Conservation (phyloP, 2,329 filamentous ascomycete genomes). For the Cytospora paraplurivora region DNA sequence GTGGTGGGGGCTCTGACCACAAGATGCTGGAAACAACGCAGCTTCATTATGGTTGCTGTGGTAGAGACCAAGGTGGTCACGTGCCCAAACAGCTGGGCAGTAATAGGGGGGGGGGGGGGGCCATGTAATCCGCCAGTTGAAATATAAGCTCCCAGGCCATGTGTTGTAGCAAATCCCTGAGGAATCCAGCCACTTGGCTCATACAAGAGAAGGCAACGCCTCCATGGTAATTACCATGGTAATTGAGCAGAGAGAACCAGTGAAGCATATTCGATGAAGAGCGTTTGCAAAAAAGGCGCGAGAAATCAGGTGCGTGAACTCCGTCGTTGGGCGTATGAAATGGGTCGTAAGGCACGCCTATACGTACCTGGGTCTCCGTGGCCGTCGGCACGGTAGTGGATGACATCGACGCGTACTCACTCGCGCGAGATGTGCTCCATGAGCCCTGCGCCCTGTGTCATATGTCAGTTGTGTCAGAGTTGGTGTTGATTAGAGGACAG, state of each 20-base stretch:
- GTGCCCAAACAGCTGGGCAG: neutral
- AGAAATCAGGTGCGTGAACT: neutral
- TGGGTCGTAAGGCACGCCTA: neutral
- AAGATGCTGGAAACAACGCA: neutral
- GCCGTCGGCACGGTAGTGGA: neutral
- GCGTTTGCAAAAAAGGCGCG: neutral
- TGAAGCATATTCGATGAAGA: neutral
- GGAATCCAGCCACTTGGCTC: neutral
- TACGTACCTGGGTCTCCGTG: neutral
- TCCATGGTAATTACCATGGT: neutral
- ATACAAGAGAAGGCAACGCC: neutral
- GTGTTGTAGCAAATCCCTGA: neutral
- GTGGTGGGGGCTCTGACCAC: neutral
- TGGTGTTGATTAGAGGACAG: neutral
- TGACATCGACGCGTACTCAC: neutral
- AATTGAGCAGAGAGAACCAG: neutral
- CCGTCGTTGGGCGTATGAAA: neutral
- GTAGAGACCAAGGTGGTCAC: neutral
- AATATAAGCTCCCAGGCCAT: neutral
- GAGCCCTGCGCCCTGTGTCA: neutral
- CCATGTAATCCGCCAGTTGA: neutral
- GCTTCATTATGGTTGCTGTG: neutral
- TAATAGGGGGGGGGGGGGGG: neutral
- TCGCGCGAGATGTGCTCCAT: neutral
- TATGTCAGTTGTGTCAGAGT: neutral